These are phyloP conservation scores for Sarocladium kiliense DNA, from an alignment of 2,329 filamentous ascomycete species.

Conservation along the genomic window DNA sequence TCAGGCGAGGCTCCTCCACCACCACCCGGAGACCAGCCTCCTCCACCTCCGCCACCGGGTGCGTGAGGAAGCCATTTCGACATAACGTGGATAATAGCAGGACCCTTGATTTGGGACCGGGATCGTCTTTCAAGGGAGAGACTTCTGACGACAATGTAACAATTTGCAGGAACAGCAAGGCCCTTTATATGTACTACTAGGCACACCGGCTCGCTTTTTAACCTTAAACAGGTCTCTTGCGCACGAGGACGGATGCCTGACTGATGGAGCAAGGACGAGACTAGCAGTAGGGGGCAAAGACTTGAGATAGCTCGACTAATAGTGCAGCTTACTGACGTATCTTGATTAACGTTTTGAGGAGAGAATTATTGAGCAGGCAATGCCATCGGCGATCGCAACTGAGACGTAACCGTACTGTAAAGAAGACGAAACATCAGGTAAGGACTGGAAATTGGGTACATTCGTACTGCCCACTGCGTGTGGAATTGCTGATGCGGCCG, in stretches of 20 bases:
- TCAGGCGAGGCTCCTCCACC: slow-evolving; percentile 56
- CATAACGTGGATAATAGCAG: neutral
- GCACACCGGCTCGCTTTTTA: slow-evolving; percentile 3
- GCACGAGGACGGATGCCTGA: neutral
- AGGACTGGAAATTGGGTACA: too few species aligned
- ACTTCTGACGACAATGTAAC: neutral
- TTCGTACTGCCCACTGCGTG: too few species aligned
- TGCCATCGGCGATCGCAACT: too few species aligned
- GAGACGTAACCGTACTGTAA: too few species aligned
- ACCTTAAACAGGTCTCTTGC: slow-evolving; percentile 4
- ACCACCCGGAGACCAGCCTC: slow-evolving; percentile 57
- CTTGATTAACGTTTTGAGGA: neutral
- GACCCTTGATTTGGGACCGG: neutral
- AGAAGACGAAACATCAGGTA: too few species aligned
- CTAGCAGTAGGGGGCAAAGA: neutral
- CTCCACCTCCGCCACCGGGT: slow-evolving; percentile 57
- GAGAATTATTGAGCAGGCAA: neutral
- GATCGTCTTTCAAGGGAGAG: neutral
- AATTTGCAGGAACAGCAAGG: neutral
- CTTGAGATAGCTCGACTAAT: slow-evolving; percentile 5
- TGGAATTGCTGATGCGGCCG: too few species aligned
- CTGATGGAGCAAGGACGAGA: neutral
- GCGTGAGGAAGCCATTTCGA: slow-evolving; percentile 27
- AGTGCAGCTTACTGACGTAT: slow-evolving; percentile 1
- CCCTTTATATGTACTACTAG: slow-evolving; percentile 1